A percentile compares a stretch with the other conserved stretches of the same genome.
Conservation (phyloP, 2,329 filamentous ascomycete species). For the Diplodia mutila region DNA sequence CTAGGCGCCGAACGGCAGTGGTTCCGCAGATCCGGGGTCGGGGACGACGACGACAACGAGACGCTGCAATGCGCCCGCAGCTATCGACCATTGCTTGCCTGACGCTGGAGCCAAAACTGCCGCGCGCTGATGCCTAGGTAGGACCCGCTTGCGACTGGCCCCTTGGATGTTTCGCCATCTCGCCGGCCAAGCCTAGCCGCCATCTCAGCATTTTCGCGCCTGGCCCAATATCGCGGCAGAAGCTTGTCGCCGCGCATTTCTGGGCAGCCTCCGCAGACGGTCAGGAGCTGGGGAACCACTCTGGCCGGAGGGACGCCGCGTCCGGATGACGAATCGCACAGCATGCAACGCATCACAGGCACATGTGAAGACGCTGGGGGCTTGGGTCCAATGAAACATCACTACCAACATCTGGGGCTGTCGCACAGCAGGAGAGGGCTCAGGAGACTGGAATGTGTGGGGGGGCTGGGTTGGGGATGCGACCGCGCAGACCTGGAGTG, state of each 20-base stretch:
- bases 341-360: conserved; percentile 13
- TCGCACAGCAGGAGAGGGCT: conserved; percentile 23
- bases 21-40: conserved; percentile 17
- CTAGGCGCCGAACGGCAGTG: not conserved
- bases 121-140: not conserved
- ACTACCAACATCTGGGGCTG: conserved; percentile 5
- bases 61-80: conserved; percentile 1
- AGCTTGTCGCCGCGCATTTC: conserved; percentile 4
- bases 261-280: conserved; percentile 4
- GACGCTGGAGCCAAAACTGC: not conserved
- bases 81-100: not conserved
- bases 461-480: not conserved
- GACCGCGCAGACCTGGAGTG: conserved; percentile 4
- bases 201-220: not conserved
- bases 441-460: conserved; percentile 11
- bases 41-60: conserved; percentile 5
- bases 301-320: not conserved
- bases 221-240: not conserved
- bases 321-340: conserved; percentile 18
- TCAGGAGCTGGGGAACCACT: conserved; percentile 11
- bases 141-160: not conserved
- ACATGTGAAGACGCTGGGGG: conserved; percentile 20
- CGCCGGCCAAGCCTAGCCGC: not conserved
- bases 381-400: conserved; percentile 14
- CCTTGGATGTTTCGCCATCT: not conserved